Conservation (phyloP, 805 yeast genomes). For the Cyberlindnera suaveolens region DNA sequence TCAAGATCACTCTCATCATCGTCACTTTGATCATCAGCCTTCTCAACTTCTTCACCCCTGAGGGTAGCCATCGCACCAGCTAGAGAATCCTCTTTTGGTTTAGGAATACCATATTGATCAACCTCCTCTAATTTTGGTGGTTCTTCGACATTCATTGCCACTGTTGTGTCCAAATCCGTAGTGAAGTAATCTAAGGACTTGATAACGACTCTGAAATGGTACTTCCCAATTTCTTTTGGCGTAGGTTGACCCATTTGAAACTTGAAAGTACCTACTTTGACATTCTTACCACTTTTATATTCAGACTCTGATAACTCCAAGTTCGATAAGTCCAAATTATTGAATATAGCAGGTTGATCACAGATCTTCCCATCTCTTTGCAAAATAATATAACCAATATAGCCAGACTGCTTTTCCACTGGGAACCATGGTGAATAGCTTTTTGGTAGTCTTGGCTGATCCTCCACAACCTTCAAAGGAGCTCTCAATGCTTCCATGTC, state of each 20-base stretch:
- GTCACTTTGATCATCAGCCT: conserved; percentile 35
- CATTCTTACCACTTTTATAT: conserved; percentile 26
- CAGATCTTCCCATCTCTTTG: conserved; percentile 79
- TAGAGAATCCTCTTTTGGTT: conserved; percentile 66
- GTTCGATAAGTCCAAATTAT: conserved; percentile 49
- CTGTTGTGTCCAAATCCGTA: conserved; percentile 65
- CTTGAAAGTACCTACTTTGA: conserved; percentile 65
- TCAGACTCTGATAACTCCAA: conserved; percentile 46
- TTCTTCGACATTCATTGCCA: conserved; percentile 62
- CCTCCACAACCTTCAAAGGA: conserved; percentile 59
- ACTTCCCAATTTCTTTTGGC: conserved; percentile 63
- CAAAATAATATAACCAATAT: conserved; percentile 63
- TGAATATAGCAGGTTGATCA: conserved; percentile 55
- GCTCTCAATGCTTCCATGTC: conserved; percentile 62
- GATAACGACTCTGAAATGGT: conserved; percentile 63
- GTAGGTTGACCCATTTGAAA: conserved; percentile 69
- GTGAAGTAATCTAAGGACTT: conserved; percentile 79
- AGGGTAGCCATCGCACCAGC: conserved; percentile 71
- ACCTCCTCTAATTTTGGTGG: conserved; percentile 41
- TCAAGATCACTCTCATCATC: conserved; percentile 40
- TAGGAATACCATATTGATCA: conserved; percentile 53
- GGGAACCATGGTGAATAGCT: conserved; percentile 79
- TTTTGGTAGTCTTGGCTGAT: conserved; percentile 66
- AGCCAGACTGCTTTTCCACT: conserved; percentile 37
- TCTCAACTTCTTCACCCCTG: conserved; percentile 55